phyloP scores from a whole-genome alignment of 2,329 filamentous ascomycete species.

The Ramularia collo-cygni region DNA sequence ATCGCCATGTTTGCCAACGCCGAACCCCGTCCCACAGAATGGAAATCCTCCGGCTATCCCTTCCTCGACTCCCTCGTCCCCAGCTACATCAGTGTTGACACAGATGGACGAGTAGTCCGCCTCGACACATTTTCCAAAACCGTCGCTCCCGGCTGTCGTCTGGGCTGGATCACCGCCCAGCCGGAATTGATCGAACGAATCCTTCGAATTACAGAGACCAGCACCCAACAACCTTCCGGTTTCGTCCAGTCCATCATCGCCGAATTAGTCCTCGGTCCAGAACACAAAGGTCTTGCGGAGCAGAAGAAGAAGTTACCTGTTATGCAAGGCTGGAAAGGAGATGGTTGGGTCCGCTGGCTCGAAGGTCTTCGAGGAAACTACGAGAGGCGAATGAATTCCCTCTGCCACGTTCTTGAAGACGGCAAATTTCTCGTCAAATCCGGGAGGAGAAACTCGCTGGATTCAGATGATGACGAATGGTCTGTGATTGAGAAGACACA shows the following conservation, averaged over 20 bases:
- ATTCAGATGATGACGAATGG: slow-evolving; percentile 54
- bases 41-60: slow-evolving; percentile 57
- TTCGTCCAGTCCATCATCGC: slow-evolving; percentile 82
- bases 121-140: slow-evolving; percentile 95
- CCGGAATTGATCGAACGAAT: slow-evolving; percentile 70
- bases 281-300: slow-evolving; percentile 45
- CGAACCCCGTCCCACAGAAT: slow-evolving; percentile 42
- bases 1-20: slow-evolving; percentile 36
- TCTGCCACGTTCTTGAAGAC: slow-evolving; percentile 67
- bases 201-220: slow-evolving; percentile 64
- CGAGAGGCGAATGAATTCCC: slow-evolving; percentile 73
- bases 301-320: slow-evolving; percentile 40
- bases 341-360: slow-evolving; percentile 88
- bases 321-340: slow-evolving; percentile 65
- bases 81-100: slow-evolving; percentile 74
- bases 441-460: slow-evolving; percentile 36
- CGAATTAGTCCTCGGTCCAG: slow-evolving; percentile 67
- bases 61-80: slow-evolving; percentile 81
- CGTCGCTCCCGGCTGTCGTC: slow-evolving; percentile 77
- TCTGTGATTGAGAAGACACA: slow-evolving; percentile 66
- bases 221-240: slow-evolving; percentile 78
- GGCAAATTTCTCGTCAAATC: slow-evolving; percentile 60
- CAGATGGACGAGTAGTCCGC: slow-evolving; percentile 78
- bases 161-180: slow-evolving; percentile 87
- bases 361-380: slow-evolving; percentile 77